phyloP scores from a whole-genome alignment of 805 yeast species.

The Myxozyma neotropica region DNA sequence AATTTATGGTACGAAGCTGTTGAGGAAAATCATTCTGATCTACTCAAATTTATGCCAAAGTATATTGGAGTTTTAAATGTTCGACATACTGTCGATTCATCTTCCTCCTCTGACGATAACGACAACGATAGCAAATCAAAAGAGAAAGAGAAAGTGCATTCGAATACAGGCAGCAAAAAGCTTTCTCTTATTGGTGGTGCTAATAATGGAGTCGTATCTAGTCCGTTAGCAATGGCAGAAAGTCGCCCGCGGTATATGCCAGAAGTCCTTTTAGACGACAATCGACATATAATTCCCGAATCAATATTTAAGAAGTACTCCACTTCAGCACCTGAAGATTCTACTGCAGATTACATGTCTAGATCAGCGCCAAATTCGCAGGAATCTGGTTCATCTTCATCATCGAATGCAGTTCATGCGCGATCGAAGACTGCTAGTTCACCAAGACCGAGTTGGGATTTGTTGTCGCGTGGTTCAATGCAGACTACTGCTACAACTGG shows the following conservation, averaged over 20 bases:
- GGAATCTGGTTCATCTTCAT: neutral
- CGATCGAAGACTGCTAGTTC: neutral
- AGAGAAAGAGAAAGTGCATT: neutral
- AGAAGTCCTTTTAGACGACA: conserved; percentile 90
- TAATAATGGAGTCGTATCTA: neutral
- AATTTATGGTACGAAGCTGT: conserved; percentile 89
- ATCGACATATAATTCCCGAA: conserved; percentile 87
- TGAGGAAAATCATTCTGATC: conserved; percentile 73
- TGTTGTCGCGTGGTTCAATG: too few relatives aligned
- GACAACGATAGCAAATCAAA: conserved; percentile 21
- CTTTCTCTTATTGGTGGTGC: too few relatives aligned
- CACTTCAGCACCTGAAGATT: conserved; percentile 45
- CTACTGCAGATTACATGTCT: conserved; percentile 3
- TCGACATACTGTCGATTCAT: conserved; percentile 58
- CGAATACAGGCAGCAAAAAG: too few relatives aligned
- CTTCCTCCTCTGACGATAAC: conserved; percentile 29
- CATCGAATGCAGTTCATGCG: neutral
- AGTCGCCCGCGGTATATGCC: conserved; percentile 43
- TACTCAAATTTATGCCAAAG: conserved; percentile 84
- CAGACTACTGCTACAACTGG: conserved; percentile 46
- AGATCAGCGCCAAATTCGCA: neutral
- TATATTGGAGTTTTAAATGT: conserved; percentile 95
- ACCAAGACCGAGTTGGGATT: neutral
- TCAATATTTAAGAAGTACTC: conserved; percentile 70
- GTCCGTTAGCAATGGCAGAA: neutral